Evolutionary conservation across 192 early-diverging fungal species (phyloP), one percentile per base, ranked within the genome.

Genomic region (Umbelopsis isabellina): DNA sequence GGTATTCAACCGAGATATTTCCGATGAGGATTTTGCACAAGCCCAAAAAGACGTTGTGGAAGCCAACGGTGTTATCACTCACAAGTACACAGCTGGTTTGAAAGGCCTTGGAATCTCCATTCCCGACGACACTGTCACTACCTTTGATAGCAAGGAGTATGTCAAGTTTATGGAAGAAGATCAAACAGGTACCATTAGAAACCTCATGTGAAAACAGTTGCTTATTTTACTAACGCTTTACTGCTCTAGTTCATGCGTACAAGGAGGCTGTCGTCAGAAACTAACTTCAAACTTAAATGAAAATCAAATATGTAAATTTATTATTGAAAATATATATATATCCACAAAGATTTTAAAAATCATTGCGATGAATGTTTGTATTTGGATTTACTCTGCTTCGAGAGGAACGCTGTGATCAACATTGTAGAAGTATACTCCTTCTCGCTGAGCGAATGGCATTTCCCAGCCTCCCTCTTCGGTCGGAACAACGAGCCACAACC

Each of bases 81-180:
- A 66, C 45, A 53, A 77, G 22, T 66, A 73, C 44, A 65, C 46
- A 13, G 30, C 61, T 16, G 50, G 68, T 4, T 35, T 51, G 18
- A 78, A 72, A 23, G 72, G 50, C n/a, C 45, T 78, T 37, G 47
- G 70, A 23, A 68, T 73, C 13, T 46, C 53, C 13, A 45, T 78
- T n/a, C 76, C 76, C n/a, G 51, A 73, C 25, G 50, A 70, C 22
- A 16, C 49, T 23, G 44, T 73, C 53, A 73, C 18, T 27, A 58
- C 68, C 1, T 49, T 78, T 20, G 64, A 46, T 35, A 30, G 4
- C 11, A 73, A 78, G 35, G 44, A 66, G 10, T 78, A 78, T 58
- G 52, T 78, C 9, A 72, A 73, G 7, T 78, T 70, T 50, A 61
- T 78, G n/a, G 76, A 78, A 33, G n/a, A 23, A 6, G 76, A 78